These are phyloP conservation scores for Phytophthora citrophthora DNA, from an alignment of 352 stramenopile species.

Conservation along the genomic window DNA sequence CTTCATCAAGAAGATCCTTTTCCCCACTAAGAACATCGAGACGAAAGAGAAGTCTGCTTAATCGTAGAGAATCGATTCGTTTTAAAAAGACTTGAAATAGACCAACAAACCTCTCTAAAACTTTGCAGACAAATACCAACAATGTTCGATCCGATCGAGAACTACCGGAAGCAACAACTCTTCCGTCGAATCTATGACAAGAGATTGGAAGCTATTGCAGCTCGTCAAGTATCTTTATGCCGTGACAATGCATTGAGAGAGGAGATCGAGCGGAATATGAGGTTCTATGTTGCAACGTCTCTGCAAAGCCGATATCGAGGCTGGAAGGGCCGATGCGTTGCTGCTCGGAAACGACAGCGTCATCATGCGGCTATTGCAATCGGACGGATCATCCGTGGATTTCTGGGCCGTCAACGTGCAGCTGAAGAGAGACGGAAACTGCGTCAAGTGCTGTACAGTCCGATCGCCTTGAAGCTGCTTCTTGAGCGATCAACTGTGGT, in stretches of 20 bases:
- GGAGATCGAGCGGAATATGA: conserved; percentile 79
- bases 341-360: conserved; percentile 32
- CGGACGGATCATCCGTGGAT: conserved; percentile 59
- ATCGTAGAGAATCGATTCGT: conserved; percentile 16
- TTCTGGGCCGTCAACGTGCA: conserved; percentile 51
- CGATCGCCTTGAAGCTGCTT: conserved; percentile 67
- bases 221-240: conserved; percentile 49
- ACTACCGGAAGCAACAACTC: conserved; percentile 57
- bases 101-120: conserved; percentile 6
- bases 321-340: conserved; percentile 58
- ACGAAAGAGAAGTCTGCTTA: conserved; percentile 40
- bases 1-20: conserved; percentile 48
- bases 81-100: conserved; percentile 37
- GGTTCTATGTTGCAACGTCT: conserved; percentile 72
- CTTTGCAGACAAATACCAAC: too few species aligned
- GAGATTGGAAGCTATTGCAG: conserved; percentile 50
- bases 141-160: conserved; percentile 58
- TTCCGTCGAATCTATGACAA: conserved; percentile 65
- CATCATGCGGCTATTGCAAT: conserved; percentile 66
- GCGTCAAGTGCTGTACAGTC: conserved; percentile 72
- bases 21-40: conserved; percentile 8
- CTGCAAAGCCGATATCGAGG: conserved; percentile 72
- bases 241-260: conserved; percentile 70
- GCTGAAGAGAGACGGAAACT: conserved; percentile 52
- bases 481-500: conserved; percentile 71